These are phyloP conservation scores for Tolypocladium ovalisporum DNA, from an alignment of 2,329 filamentous ascomycete species.

Conservation along the genomic window DNA sequence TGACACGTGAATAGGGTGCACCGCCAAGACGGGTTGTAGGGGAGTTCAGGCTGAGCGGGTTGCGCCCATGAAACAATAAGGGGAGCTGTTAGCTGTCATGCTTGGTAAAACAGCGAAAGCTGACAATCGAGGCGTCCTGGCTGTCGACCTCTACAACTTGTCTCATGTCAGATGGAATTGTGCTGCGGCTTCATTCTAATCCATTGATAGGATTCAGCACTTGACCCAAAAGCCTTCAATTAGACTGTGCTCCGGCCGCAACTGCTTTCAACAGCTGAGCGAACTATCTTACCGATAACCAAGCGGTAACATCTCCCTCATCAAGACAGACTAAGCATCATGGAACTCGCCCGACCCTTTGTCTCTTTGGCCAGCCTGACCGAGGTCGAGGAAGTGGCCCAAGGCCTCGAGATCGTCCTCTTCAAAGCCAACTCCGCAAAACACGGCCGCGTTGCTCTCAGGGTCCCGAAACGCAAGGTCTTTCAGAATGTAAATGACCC, in stretches of 20 bases:
- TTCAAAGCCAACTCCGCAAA: conserved; percentile 3
- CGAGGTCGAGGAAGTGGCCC: conserved; percentile 1
- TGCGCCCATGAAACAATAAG: neutral
- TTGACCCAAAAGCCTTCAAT: neutral
- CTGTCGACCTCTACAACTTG: neutral
- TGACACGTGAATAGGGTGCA: neutral
- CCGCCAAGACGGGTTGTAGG: neutral
- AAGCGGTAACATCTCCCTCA: neutral
- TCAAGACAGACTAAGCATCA: neutral
- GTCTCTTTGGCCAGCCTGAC: conserved; percentile 2
- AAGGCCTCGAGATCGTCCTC: conserved; percentile 8
- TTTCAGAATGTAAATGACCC: conserved; percentile 8
- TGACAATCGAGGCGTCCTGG: neutral
- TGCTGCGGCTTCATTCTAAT: neutral
- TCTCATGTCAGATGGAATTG: neutral
- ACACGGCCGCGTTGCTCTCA: conserved; percentile 4
- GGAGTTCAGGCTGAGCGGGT: neutral
- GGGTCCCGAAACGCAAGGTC: conserved; percentile 4
- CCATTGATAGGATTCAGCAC: too few species aligned
- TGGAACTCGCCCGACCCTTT: conserved; percentile 4
- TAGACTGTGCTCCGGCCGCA: neutral
- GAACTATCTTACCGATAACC: neutral
- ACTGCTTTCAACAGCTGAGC: neutral
- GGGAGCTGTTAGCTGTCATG: neutral
- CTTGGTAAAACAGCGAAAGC: neutral